Percentiles rank a stretch among this genome's conserved stretches.
Conservation (phyloP, 306 rosid species). For the Hylodesmum podocarpum region DNA sequence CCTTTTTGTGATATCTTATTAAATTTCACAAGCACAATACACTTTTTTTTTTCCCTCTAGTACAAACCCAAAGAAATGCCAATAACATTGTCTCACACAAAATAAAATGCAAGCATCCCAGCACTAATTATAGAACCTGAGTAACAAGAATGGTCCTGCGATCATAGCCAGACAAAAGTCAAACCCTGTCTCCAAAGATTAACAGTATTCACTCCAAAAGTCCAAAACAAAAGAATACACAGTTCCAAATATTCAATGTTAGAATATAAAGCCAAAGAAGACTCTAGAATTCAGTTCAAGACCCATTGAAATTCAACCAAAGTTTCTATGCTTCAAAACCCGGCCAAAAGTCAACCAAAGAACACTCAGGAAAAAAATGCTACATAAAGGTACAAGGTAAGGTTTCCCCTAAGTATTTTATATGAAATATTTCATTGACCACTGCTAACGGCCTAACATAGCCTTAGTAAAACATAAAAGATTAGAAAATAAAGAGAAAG, state of each 20-base stretch:
- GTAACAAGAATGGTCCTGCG: slow-evolving; percentile 80
- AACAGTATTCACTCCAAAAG: slow-evolving; percentile 41
- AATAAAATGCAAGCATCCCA: slow-evolving; percentile 60
- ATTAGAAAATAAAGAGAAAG: neutral
- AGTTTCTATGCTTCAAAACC: slow-evolving; percentile 17
- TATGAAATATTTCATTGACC: neutral
- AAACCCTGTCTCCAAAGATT: slow-evolving; percentile 57
- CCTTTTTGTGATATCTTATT: slow-evolving; percentile 15
- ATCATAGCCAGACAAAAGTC: slow-evolving; percentile 78
- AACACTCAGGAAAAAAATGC: neutral
- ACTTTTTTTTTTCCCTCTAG: slow-evolving; percentile 34
- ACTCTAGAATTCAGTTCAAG: neutral
- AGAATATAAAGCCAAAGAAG: neutral
- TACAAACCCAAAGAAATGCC: slow-evolving; percentile 45
- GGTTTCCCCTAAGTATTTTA: neutral
- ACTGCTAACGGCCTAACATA: neutral
- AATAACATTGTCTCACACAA: slow-evolving; percentile 53
- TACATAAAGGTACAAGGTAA: neutral
- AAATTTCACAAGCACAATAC: slow-evolving; percentile 34
- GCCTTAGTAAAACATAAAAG: neutral
- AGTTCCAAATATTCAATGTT: slow-evolving; percentile 8
- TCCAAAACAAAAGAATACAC: slow-evolving; percentile 21
- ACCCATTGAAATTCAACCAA: slow-evolving; percentile 17
- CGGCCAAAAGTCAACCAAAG: neutral
- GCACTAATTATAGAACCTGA: slow-evolving; percentile 59